A percentile compares a stretch with the other conserved stretches of the same genome.
phyloP scores from a whole-genome alignment of 108 stramenopile genomes.

The Hondaea fermentalgiana region DNA sequence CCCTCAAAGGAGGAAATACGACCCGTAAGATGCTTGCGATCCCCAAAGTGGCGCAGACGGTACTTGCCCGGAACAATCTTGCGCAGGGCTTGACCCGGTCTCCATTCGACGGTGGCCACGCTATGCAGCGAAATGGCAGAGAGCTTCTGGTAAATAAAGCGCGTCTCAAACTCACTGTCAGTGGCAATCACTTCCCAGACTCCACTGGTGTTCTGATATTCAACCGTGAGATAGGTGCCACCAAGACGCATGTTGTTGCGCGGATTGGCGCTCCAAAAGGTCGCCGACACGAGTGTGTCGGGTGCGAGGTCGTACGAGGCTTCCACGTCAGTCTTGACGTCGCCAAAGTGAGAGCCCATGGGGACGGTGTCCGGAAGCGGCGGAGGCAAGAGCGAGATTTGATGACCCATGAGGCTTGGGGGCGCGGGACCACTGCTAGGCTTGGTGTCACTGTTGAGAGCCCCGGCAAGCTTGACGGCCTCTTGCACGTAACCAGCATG shows the following conservation, averaged over 20 bases:
- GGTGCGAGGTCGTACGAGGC: conserved; percentile 17
- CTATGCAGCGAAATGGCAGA: conserved; percentile 30
- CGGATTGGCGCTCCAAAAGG: conserved; percentile 51
- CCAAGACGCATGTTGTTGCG: conserved; percentile 49
- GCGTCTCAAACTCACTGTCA: conserved; percentile 53
- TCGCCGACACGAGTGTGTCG: conserved; percentile 28
- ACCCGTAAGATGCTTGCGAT: not conserved
- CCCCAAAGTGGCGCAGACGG: conserved; percentile 5
- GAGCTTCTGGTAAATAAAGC: conserved; percentile 38
- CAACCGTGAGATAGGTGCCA: conserved; percentile 45
- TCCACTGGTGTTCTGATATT: conserved; percentile 13
- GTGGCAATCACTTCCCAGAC: conserved; percentile 31
- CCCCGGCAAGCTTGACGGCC: conserved; percentile 34
- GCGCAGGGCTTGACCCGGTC: not conserved
- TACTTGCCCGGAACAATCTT: not conserved
- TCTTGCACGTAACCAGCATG: conserved; percentile 49
- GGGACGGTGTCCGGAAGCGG: conserved; percentile 40
- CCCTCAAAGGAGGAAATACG: not conserved
- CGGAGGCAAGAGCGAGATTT: conserved; percentile 35
- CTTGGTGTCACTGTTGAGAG: conserved; percentile 26
- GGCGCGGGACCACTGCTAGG: conserved; percentile 26
- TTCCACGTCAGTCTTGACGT: conserved; percentile 24
- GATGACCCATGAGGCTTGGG: conserved; percentile 29
- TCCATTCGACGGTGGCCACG: not conserved
- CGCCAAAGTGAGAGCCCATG: conserved; percentile 32